Percentiles rank a stretch among this genome's conserved stretches.
Conservation (phyloP, 2,329 filamentous ascomycete species). For the Pezizomycotina sp. region DNA sequence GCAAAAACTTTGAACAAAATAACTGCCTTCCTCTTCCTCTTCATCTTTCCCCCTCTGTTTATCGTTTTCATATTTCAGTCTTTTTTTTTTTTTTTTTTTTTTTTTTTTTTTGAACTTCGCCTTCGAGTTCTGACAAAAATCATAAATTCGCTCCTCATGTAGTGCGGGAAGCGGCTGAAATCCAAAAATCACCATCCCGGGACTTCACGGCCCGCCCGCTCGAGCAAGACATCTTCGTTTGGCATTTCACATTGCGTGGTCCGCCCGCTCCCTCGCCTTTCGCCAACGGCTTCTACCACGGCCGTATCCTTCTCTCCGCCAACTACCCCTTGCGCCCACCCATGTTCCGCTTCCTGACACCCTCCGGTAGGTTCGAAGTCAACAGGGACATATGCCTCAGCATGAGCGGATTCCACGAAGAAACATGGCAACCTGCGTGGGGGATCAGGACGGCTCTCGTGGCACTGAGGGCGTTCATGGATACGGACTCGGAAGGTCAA, state of each 20-base stretch:
- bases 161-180: constrained; percentile 84
- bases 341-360: constrained; percentile 87
- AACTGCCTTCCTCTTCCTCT: too few relatives aligned
- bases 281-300: constrained; percentile 75
- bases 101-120: too few relatives aligned
- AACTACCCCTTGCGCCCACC: constrained; percentile 84
- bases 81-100: too few relatives aligned
- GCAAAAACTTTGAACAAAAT: too few relatives aligned
- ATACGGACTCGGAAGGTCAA: constrained; percentile 72
- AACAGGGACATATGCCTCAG: constrained; percentile 93
- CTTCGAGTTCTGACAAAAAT: constrained; percentile 3
- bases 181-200: constrained; percentile 60
- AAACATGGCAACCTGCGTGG: constrained; percentile 98
- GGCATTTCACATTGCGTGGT: constrained; percentile 94
- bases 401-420: constrained; percentile 89
- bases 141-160: constrained; percentile 7
- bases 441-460: constrained; percentile 76
- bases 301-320: constrained; percentile 77
- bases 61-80: too few relatives aligned
- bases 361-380: constrained; percentile 80
- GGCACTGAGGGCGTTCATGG: constrained; percentile 77
- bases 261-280: constrained; percentile 66
- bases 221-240: constrained; percentile 86
- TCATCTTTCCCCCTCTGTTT: too few relatives aligned
- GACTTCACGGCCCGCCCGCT: constrained; percentile 76